Base-by-base conservation (phyloP, 192 early-diverging fungal genomes). In the Coemansia sp. region DNA sequence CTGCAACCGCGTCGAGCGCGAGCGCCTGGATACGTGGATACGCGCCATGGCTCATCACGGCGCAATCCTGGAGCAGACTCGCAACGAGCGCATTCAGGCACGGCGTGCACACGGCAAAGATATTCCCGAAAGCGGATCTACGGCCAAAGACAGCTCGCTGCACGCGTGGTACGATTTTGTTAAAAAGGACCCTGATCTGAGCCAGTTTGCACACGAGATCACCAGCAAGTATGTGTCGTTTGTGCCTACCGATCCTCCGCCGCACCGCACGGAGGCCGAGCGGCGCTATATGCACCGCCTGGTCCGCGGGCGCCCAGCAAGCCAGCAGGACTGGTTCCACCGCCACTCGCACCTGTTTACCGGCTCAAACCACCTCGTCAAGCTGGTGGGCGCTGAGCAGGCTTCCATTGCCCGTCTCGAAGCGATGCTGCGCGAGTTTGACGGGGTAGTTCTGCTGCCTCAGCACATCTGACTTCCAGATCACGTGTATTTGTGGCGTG, bases 311-410 rank as follows among this genome's bases (percentile, higher is more conserved):
- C 60, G 57, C 28, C 62, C 57, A 3, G 28, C 40, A 31, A 55
- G 34, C 30, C 57, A 56, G 44, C 73, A 69, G 45, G 73, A 76
- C 36, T 76, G 73, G 73, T 76, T 76, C 51, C 44, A 62, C 49
- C 57, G 62, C 30, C 54, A 69, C 67, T 64, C 58, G 30, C 73
- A 76, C 52, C 45, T 76, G 38, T 66, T 76, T 37, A 70, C 66
- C 4, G 73, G 73, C 16, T 46, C 38, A 14, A 69, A 70, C 30
- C 67, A 76, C 34, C 51, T 76, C 30, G 67, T 76, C 51, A 70
- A 70, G 63, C 58, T 76, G 54, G 41, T 61, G 5, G 47, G 64
- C 11, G 42, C 43, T 40, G 72, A 69, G 39, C 66, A 76, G 67
- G 48, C 42, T 9, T 31, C 62, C 32, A 21, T 61, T 23, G 30